phyloP scores from a whole-genome alignment of 1,139 yeast genomes.

The Candida labiduridarum region DNA sequence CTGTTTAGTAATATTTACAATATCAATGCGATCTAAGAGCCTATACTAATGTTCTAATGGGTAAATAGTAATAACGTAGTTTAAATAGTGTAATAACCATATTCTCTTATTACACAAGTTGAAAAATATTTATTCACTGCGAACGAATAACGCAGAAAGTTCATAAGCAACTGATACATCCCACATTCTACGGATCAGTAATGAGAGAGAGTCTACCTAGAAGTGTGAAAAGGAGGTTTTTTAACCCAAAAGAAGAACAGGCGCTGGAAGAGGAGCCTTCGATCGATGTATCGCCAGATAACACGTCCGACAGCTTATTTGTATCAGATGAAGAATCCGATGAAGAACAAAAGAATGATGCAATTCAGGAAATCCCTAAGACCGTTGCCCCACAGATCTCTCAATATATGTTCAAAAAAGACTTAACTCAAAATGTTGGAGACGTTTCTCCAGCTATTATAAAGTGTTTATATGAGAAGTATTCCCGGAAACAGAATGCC shows the following conservation, averaged over 20 bases:
- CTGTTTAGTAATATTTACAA: too few species aligned
- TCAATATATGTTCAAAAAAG: constrained; percentile 21
- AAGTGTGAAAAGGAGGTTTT: constrained; percentile 14
- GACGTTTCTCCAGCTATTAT: constrained; percentile 20
- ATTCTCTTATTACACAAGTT: too few species aligned
- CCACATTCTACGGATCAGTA: too few species aligned
- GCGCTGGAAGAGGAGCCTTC: constrained; percentile 20
- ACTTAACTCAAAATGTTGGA: constrained; percentile 25
- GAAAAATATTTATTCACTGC: too few species aligned
- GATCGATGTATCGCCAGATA: not conserved
- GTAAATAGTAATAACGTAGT: too few species aligned
- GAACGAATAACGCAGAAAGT: too few species aligned
- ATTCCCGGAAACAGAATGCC: constrained; percentile 24
- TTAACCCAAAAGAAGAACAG: too few species aligned
- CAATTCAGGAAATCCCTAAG: not conserved
- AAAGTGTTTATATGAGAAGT: constrained; percentile 24
- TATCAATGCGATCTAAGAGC: too few species aligned
- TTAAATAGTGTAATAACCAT: too few species aligned
- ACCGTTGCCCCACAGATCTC: constrained; percentile 5
- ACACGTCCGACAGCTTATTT: constrained; percentile 15
- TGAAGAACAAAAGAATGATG: constrained; percentile 9
- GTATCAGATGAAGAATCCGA: constrained; percentile 20
- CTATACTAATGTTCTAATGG: too few species aligned
- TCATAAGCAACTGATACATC: too few species aligned
- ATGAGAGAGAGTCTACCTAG: constrained; percentile 3